Base-by-base conservation (phyloP, 805 yeast species). In the Suhomyces prunicola region DNA sequence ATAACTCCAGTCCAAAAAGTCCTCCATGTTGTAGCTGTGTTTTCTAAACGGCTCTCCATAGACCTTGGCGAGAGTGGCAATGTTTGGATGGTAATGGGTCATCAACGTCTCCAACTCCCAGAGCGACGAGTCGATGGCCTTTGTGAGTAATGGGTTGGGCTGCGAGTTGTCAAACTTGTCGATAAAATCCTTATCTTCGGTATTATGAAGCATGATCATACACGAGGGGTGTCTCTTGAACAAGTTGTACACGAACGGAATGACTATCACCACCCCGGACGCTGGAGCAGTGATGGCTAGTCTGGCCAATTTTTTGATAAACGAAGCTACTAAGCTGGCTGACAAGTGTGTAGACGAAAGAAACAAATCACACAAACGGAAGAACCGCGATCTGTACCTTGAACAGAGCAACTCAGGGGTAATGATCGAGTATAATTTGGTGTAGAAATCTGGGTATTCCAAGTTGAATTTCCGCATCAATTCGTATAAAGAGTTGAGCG, bases 41-140 rank as follows among this genome's bases (percentile, higher is more conserved):
- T 94, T 94, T 64, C 86, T 82, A 73, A 91, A 93, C 3, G 97
- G 97, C 70, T 94, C 97, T 17, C 85, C 79, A 65, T 89, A 88
- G 29, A 94, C 88, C 65, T 84, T 86, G 15, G 97, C 97, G 60
- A 94, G 76, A 0, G 97, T 87, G 1, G 97, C 93, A 10, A 94
- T 90, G 63, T 94, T 94, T 13, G 98, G 97, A 71, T 94, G 98
- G 65, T 91, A 93, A 67, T 94, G 99, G 10, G 82, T 70, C 74
- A 86, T 83, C 52, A 88, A 71, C 0, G 96, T 78, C 54, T 88
- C 89, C 52, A 93, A 66, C 69, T 94, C 99, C 99, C 99, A 94
- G 47, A 92, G 70, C 0, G 97, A 92, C 0, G 96, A 88, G 6
- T 81, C 85, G 35, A 92, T 73, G 4, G 98, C 97, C 33, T 82